Base-by-base conservation (phyloP, 768 basidiomycete species). In the Leccinum subgranulosum region DNA sequence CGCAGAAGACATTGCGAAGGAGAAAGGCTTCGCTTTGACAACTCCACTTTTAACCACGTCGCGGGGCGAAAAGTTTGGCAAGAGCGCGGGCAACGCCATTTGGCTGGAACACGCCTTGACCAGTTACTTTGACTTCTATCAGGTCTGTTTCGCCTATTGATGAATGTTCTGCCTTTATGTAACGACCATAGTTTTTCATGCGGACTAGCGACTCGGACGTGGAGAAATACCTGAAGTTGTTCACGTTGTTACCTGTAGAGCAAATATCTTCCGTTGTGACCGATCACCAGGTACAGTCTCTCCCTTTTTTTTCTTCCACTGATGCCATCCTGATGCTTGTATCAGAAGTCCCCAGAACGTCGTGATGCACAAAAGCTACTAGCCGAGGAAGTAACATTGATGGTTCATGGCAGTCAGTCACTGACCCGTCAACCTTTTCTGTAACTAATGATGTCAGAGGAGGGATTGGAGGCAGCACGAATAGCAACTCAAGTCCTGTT, bases 21-120 rank as follows among this genome's bases (percentile, higher is more conserved):
- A 66, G 60, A 76, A 66, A 62, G 89, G 84, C 7, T 96, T 82
- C 68, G 96, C 94, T 2, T 72, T 99, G 49, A 98, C 96, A 0
- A 94, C 95, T 3, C 96, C 95, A n/a, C 77, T 99, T 25, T 79
- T 99, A 41, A 95, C 94, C 11, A 95, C 92, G 1, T 79, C 90
- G 1, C 81, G 81, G 1, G 97, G 97, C 1, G 90, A 92, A 67
- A 99, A 99, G 76, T 96, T 98, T 72, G 97, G 96, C 7, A 99
- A 99, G 79, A 94, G 91, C 64, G 89, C 92, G 0, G 95, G 96
- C 3, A 98, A 98, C 65, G 96, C 96, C 2, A 75, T 23, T 3
- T 98, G 96, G 91, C 76, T 99, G 36, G 86, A 97, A 69, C 75
- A 82, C 27, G 66, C 74, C 12, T 70, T 90, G 67, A 98, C 96